Base-by-base conservation (phyloP, 2,329 filamentous ascomycete genomes). In the Coniochaeta sp. region DNA sequence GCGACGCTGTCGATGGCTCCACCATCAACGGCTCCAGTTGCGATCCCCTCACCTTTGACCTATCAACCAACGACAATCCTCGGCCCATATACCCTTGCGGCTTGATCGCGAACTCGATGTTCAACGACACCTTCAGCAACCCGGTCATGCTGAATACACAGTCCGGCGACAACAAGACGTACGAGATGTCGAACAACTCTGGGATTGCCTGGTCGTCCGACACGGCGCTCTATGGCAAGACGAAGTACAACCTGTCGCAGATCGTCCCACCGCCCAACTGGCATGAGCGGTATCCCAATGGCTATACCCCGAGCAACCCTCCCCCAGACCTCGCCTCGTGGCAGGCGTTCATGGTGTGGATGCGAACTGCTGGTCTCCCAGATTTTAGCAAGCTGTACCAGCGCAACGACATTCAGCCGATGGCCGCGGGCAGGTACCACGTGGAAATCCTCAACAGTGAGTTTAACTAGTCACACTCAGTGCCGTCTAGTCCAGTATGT, bases 281-380 rank as follows among this genome's bases (percentile, higher is more conserved):
- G 95, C 72, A 76, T 19, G 69, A 81, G 14, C 82, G 85, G 61
- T 96, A 89, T 66, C 88, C 87, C 7, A 71, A 88, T 40, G 84
- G 83, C 62, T 96, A 96, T 70, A 87, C 83, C 3, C 72, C 78
- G 0, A 75, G 83, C 0, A 81, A 82, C 58, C 84, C 83, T 1
- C 86, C 91, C 24, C 91, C 92, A 0, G 76, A 95, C 67, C 73
- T 98, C 19, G 81, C 88, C 63, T 76, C 85, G 0, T 88, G 91
- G 76, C 89, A 96, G 73, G 86, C 87, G 50, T 96, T 99, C 73
- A 93, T 97, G 76, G 93, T 98, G 24, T 99, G 95, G 95, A 99
- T 99, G 95, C 87, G 95, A 67, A 96, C 96, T 1, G 95, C 95
- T 26, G 95, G 93, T 61, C 77, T 98, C 68, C 95, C 95, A 1